Evolutionary conservation across 225 moss, liverwort and hornwort species (phyloP).

Genomic region (Asterella californica): DNA sequence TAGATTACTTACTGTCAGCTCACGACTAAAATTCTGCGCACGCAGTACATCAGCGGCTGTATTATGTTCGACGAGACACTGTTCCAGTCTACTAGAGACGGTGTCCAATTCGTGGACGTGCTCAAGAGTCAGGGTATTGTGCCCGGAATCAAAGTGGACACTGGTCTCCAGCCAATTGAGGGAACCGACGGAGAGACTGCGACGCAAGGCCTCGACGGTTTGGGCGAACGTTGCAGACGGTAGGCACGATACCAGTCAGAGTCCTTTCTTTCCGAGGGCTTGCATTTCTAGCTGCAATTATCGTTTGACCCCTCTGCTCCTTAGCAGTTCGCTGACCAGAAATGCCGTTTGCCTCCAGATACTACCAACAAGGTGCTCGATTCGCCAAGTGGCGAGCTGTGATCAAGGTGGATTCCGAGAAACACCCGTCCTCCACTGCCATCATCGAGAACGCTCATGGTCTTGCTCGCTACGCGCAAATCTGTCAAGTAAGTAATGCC

Average conservation of each 20-base stretch:
- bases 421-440: slow-evolving; percentile 83
- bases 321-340: background rate
- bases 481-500: slow-evolving; percentile 61
- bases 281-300: background rate
- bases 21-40: background rate
- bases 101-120: slow-evolving; percentile 84
- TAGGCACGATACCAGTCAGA: slow-evolving; percentile 7
- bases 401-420: slow-evolving; percentile 70
- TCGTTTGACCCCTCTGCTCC: background rate
- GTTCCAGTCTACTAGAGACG: slow-evolving; percentile 78
- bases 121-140: slow-evolving; percentile 80
- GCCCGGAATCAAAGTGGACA: slow-evolving; percentile 97
- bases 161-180: slow-evolving; percentile 94
- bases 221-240: slow-evolving; percentile 84
- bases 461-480: slow-evolving; percentile 92
- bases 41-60: slow-evolving; percentile 96
- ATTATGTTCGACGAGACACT: slow-evolving; percentile 99
- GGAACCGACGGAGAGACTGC: slow-evolving; percentile 99
- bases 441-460: slow-evolving; percentile 93
- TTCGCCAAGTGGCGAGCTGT: slow-evolving; percentile 98
- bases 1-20: background rate
- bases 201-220: slow-evolving; percentile 92
- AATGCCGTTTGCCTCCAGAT: slow-evolving; percentile 38
- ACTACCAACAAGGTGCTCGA: slow-evolving; percentile 96
- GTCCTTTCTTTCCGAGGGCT: background rate